Conservation (phyloP, 371 early-diverging fungal genomes). For the Circinella minor region DNA sequence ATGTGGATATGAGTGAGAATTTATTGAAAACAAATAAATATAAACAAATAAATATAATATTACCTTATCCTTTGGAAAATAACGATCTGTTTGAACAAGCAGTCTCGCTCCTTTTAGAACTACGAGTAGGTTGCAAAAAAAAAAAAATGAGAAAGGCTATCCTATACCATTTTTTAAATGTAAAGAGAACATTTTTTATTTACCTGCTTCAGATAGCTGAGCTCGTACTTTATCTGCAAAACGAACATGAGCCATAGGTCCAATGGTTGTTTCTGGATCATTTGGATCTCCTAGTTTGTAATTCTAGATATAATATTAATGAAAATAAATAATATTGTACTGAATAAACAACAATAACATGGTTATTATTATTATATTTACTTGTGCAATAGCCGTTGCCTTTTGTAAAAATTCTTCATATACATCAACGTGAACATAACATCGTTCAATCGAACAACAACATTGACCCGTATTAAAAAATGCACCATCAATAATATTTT, state of each 20-base stretch:
- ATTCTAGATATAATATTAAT: conserved; percentile 19
- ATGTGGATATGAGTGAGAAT: too few relatives aligned
- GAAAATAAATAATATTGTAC: too few relatives aligned
- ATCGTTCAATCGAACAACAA: conserved; percentile 85
- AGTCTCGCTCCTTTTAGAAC: conserved; percentile 71
- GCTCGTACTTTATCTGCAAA: conserved; percentile 74
- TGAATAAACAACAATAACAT: too few relatives aligned
- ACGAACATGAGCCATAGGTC: conserved; percentile 77
- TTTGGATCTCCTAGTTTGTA: conserved; percentile 73
- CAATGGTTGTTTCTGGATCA: conserved; percentile 70
- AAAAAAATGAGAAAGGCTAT: not conserved
- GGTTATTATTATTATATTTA: conserved; percentile 17
- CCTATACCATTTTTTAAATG: not conserved
- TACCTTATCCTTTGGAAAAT: conserved; percentile 71
- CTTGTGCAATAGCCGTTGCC: conserved; percentile 69
- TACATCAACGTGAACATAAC: conserved; percentile 81
- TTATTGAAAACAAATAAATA: too few relatives aligned
- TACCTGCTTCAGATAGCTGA: conserved; percentile 75
- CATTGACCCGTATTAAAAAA: conserved; percentile 88
- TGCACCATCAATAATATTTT: conserved; percentile 82
- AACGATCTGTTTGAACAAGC: conserved; percentile 58
- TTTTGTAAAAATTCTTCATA: conserved; percentile 76
- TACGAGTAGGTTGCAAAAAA: conserved; percentile 8
- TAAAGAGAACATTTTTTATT: conserved; percentile 1
- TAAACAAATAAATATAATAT: not conserved